Evolutionary conservation across 2,329 filamentous ascomycete genomes (phyloP).

Genomic region (Stemphylium beticola): DNA sequence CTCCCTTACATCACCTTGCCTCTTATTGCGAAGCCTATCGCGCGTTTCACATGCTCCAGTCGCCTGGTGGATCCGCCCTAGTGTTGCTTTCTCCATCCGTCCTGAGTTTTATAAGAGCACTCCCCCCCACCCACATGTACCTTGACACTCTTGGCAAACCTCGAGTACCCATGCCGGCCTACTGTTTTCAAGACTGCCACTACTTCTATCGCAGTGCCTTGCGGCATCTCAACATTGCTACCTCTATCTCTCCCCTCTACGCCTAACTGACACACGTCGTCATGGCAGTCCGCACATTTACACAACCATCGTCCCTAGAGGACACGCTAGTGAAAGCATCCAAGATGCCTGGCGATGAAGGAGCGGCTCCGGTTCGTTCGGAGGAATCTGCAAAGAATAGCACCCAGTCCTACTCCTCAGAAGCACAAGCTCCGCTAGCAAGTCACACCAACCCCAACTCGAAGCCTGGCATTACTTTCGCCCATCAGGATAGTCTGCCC

Average conservation of each 20-base stretch:
- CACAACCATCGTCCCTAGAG: constrained; percentile 73
- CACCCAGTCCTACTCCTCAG: constrained; percentile 55
- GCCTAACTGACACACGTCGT: constrained; percentile 63
- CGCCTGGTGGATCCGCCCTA: constrained; percentile 25
- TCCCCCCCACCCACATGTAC: constrained; percentile 17
- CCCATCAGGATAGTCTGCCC: constrained; percentile 83
- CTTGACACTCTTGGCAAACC: constrained; percentile 20
- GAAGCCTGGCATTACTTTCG: constrained; percentile 82
- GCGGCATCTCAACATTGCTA: constrained; percentile 83
- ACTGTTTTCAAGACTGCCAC: constrained; percentile 85
- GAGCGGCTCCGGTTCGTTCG: constrained; percentile 49
- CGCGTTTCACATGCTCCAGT: constrained; percentile 44
- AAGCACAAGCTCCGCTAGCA: constrained; percentile 55
- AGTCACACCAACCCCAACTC: constrained; percentile 60
- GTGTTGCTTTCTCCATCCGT: constrained; percentile 41
- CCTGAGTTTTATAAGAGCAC: constrained; percentile 42
- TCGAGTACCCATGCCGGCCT: constrained; percentile 69
- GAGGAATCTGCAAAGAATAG: constrained; percentile 62
- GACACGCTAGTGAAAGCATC: constrained; percentile 64
- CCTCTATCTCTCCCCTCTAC: constrained; percentile 77
- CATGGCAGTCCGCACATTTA: constrained; percentile 73
- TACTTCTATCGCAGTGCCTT: constrained; percentile 92
- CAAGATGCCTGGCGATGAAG: constrained; percentile 48
- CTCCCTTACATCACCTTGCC: constrained; percentile 32
- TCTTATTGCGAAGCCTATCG: constrained; percentile 36